Evolutionary conservation across 2,329 filamentous ascomycete genomes (phyloP), one percentile per base, ranked within the genome.

Genomic region (Ophiostoma himal-ulmi): DNA sequence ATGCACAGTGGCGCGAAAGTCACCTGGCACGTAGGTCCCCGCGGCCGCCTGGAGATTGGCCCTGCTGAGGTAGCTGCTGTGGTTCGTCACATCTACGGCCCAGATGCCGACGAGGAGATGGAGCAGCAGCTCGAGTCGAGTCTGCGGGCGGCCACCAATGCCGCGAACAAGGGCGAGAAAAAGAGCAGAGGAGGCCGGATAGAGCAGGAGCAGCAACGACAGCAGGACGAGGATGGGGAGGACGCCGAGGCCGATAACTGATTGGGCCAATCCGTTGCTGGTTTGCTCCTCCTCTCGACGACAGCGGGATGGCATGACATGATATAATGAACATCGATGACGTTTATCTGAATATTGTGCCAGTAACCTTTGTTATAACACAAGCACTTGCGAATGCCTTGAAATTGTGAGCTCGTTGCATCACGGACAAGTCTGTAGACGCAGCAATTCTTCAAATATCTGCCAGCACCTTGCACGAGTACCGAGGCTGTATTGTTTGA

Each of bases 31-130:
- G 86, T 97, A 17, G 95, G 95, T 0, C 90, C 93, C 6, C 86
- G 95, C 30, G 94, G 91, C 6, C 95, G 91, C 79, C 84, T 94
- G 8, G 95, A 98, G 79, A 86, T 98, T 48, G 92, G 91, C 0
- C 83, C 89, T n/a, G 85, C 88, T 68, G 92, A 91, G 0, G 90
- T 95, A 14, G 87, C 88, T 22, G 88, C 88, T 0, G 80, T 97
- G 73, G 87, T 93, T 4, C 80, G 87, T 77, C 79, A 84, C 69
- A 82, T 89, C 0, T 90, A 88, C 77, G 86, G 83, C 0, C 81
- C 82, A 8, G 81, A 82, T 64, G 80, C 81, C 1, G 66, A 44
- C 36, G 81, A 84, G 3, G 85, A 88, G 73, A 76, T 90, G 68
- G 84, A 89, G 73, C 84, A 81, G 76, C 87, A 86, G 76, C 78